A percentile compares a stretch with the other conserved stretches of the same genome.
Conservation (phyloP, 2,329 filamentous ascomycete genomes). For the Xylaria arbuscula region DNA sequence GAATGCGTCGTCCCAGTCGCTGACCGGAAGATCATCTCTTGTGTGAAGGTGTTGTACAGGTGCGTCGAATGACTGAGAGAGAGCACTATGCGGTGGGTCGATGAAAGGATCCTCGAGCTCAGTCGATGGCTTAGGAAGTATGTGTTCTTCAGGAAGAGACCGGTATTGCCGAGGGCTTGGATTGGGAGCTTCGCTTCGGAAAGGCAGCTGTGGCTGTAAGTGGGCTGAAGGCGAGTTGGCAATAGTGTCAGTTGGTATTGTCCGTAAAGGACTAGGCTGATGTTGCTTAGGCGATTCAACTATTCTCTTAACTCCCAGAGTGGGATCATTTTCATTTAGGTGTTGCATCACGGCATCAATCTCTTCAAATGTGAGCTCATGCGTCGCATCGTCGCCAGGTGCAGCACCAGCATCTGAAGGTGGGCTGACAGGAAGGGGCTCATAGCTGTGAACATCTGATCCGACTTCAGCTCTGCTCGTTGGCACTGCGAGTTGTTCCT, state of each 20-base stretch:
- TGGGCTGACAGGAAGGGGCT: conserved; percentile 49
- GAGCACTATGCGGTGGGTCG: conserved; percentile 61
- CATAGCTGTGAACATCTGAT: conserved; percentile 49
- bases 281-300: conserved; percentile 61
- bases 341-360: conserved; percentile 94
- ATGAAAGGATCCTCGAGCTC: conserved; percentile 73
- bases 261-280: conserved; percentile 56
- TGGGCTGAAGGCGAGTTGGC: conserved; percentile 64
- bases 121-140: conserved; percentile 59
- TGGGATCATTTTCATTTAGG: conserved; percentile 78
- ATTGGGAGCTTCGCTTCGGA: conserved; percentile 77
- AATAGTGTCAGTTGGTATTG: conserved; percentile 53
- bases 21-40: conserved; percentile 73
- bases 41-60: conserved; percentile 72
- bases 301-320: conserved; percentile 77
- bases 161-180: conserved; percentile 72
- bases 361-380: conserved; percentile 76
- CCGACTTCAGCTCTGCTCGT: conserved; percentile 35
- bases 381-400: conserved; percentile 42
- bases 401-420: conserved; percentile 46
- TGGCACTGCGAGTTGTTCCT: conserved; percentile 32
- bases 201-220: conserved; percentile 60
- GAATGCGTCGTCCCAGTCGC: conserved; percentile 92
- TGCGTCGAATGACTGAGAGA: conserved; percentile 62
- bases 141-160: conserved; percentile 59